phyloP scores from a whole-genome alignment of 2,329 filamentous ascomycete genomes.

The Colletotrichum agaves region DNA sequence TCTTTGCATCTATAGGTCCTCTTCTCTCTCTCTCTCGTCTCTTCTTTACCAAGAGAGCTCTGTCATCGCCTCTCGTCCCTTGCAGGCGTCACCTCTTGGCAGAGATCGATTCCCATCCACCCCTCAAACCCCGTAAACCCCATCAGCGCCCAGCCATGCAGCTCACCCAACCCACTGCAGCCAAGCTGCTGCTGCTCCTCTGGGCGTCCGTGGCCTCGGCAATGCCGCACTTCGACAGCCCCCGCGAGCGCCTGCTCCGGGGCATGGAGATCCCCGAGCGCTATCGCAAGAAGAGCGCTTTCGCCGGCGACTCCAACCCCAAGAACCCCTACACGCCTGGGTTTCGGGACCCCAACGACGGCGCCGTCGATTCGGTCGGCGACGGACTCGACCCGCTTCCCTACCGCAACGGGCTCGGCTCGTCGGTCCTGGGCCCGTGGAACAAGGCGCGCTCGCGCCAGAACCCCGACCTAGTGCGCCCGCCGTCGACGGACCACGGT shows the following conservation, averaged over 20 bases:
- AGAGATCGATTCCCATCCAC: neutral
- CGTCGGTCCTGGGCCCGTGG: constrained; percentile 75
- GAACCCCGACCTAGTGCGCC: constrained; percentile 77
- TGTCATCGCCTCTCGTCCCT: neutral
- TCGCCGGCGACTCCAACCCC: constrained; percentile 27
- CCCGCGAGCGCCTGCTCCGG: constrained; percentile 63
- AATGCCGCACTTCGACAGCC: constrained; percentile 56
- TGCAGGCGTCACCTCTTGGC: constrained; percentile 18
- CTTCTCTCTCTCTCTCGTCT: neutral
- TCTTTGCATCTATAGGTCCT: neutral
- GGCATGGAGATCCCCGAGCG: constrained; percentile 58
- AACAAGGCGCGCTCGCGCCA: constrained; percentile 75
- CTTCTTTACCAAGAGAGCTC: neutral
- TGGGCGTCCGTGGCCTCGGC: constrained; percentile 33
- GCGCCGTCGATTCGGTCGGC: constrained; percentile 69
- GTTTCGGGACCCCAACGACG: constrained; percentile 70
- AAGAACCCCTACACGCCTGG: constrained; percentile 68
- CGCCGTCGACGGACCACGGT: constrained; percentile 78
- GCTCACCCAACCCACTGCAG: constrained; percentile 33
- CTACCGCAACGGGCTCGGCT: constrained; percentile 71
- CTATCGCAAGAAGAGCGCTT: constrained; percentile 49
- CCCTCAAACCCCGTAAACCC: neutral
- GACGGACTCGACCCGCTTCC: constrained; percentile 73
- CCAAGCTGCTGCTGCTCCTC: constrained; percentile 31
- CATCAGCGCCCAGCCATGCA: constrained; percentile 26